Base-by-base conservation (phyloP, 2,329 filamentous ascomycete species). In the Elsinoe australis region DNA sequence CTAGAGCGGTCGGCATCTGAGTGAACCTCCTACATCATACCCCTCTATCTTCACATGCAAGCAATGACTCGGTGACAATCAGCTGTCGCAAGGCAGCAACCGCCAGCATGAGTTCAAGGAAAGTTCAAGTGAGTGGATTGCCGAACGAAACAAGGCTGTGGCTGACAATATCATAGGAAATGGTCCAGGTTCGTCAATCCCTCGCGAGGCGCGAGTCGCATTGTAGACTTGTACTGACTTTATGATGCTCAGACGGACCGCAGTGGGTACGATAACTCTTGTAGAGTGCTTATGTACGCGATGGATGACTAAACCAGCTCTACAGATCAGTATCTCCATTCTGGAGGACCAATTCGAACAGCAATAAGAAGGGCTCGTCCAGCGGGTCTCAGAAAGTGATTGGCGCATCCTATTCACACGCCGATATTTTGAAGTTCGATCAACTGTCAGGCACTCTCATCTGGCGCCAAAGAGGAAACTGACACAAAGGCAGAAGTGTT, bases 181-280 rank as follows among this genome's bases (percentile, higher is more conserved):
- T 98, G 92, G 87, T 95, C 59, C 90, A 98, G 84, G 89, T 98
- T 74, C 90, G 92, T 96, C 83, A 76, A 82, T 84, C 58, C n/a
- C n/a, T n/a, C n/a, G n/a, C n/a, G n/a, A n/a, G n/a, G n/a, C n/a
- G n/a, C n/a, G n/a, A n/a, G n/a, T n/a, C n/a, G n/a, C n/a, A n/a
- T n/a, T n/a, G n/a, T n/a, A n/a, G n/a, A n/a, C n/a, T n/a, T n/a
- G n/a, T n/a, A n/a, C n/a, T n/a, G n/a, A n/a, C n/a, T n/a, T n/a
- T n/a, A n/a, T n/a, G n/a, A n/a, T n/a, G n/a, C n/a, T 55, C 58
- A 65, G 63, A 65, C 56, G 58, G 63, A 53, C 59, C 58, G 32
- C 59, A 64, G 62, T 66, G 54, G 29, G 59, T 56, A 50, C 8
- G 44, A 19, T n/a, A 14, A n/a, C 15, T 5, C 21, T 9, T 35